Evolutionary conservation across 2,329 filamentous ascomycete species (phyloP), one percentile per base, ranked within the genome.

Genomic region (Sporothrix protearum): DNA sequence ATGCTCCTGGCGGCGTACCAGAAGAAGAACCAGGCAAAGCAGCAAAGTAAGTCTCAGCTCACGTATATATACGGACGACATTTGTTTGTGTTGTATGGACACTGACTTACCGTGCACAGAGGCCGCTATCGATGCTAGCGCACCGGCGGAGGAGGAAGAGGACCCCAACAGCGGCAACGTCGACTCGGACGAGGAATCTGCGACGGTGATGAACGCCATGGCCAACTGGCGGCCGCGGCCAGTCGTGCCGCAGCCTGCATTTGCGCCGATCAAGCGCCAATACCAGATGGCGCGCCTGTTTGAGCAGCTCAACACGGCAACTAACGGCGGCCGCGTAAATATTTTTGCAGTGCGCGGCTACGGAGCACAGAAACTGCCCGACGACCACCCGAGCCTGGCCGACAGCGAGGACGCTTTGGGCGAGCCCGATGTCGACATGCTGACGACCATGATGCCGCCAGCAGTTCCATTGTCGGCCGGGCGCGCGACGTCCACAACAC

Each of bases 1-100:
- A 96, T 97, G 91, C 84, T 97, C 51, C 85, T 97, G 49, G 90
- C 92, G 16, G 91, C 91, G 8, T 96, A 96, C 78, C 92, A 96
- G 80, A 97, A 98, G 86, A 98, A 97, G 85, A 99, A 99, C 77
- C 96, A 98, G 80, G 96, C 96, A 28, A 97, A 97, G 78, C 93
- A 97, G 83, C 96, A 98, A 81, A 82, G 91, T 86, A 25, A 42
- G 53, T 73, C 25, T 16, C 49, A 16, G 28, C 3, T 4, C 8
- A 4, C 33, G 3, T 36, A 36, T 36, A 36, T 36, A 8, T 36
- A n/a, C n/a, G n/a, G n/a, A n/a, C n/a, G n/a, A n/a, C n/a, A n/a
- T n/a, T n/a, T n/a, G n/a, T n/a, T n/a, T n/a, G n/a, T n/a, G n/a
- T n/a, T n/a, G n/a, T n/a, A n/a, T n/a, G n/a, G n/a, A n/a, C 57